Percentiles rank a stretch among this genome's conserved stretches.
phyloP scores from a whole-genome alignment of 2,329 filamentous ascomycete genomes.

The Lasiodiplodia citricola region DNA sequence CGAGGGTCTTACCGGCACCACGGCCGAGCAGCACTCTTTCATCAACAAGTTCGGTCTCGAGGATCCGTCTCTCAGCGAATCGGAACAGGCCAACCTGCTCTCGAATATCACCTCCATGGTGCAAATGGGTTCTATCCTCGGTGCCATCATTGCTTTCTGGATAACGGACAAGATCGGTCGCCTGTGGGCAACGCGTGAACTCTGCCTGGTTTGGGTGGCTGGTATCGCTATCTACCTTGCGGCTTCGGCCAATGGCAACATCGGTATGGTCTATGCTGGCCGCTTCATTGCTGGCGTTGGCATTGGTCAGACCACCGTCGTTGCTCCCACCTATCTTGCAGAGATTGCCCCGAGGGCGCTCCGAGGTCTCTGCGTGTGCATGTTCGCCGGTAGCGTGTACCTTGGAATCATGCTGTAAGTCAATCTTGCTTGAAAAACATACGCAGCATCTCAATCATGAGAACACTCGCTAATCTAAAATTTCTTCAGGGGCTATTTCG shows the following conservation, averaged over 20 bases:
- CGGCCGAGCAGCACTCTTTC: conserved; percentile 51
- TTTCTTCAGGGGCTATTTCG: conserved; percentile 66
- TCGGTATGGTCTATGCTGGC: conserved; percentile 65
- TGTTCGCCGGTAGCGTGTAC: conserved; percentile 75
- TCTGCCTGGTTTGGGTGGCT: conserved; percentile 48
- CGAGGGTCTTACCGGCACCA: conserved; percentile 77
- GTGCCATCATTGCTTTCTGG: conserved; percentile 67
- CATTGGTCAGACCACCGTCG: conserved; percentile 70
- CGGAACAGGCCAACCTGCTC: conserved; percentile 42
- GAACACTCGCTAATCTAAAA: neutral
- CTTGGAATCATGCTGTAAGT: conserved; percentile 70
- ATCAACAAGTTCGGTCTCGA: conserved; percentile 44
- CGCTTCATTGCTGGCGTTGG: conserved; percentile 70
- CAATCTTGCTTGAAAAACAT: neutral
- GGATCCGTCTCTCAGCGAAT: conserved; percentile 35
- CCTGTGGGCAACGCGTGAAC: conserved; percentile 49
- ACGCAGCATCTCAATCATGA: neutral
- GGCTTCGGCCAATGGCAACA: conserved; percentile 40
- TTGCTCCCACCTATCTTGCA: conserved; percentile 73
- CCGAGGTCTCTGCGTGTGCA: conserved; percentile 74
- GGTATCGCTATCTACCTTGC: conserved; percentile 50
- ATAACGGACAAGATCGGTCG: conserved; percentile 53
- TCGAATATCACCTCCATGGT: conserved; percentile 82
- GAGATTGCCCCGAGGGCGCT: conserved; percentile 73
- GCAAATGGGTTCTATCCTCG: conserved; percentile 75